Base-by-base conservation (phyloP, 371 early-diverging fungal genomes). In the Enterocytospora artemiae region DNA sequence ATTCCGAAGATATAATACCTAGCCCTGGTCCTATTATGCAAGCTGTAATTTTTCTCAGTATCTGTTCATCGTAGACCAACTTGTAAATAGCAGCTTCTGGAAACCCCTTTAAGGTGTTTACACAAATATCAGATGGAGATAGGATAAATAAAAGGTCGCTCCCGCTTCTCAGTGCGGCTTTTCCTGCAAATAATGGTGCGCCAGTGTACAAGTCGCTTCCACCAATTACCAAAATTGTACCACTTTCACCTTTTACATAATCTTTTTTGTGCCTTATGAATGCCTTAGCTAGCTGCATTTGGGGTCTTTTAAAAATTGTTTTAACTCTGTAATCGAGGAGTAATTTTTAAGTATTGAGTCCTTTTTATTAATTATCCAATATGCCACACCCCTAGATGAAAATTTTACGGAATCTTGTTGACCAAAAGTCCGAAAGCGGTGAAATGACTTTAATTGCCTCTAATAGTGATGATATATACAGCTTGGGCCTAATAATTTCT, bases 121-220 rank as follows among this genome's bases (percentile, higher is more conserved):
- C 25, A 12, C 5, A 12, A 12, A 70, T 28, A 76, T 90, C 89
- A 62, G 90, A 86, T 16, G 83, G 84, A 0, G 80, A 61, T 0
- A 83, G 84, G 33, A 95, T 80, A 67, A 90, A 87, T 27, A 86
- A 84, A 9, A 93, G 74, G 65, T 95, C 96, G 0, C 84, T 86
- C 28, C 96, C 96, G 69, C 85, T 65, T 71, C 82, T 80, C 63
- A 91, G 82, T 0, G 91, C 82, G 1, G 87, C 71, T 56, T 85
- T 84, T 0, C 82, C 86, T 7, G 86, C 86, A 77, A 88, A 94
- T 72, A 82, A 91, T 1, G 93, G 93, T 1, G 94, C 94, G 0
- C 94, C 92, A 0, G 90, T 88, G 76, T 88, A 89, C 48, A 60
- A 2, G 0, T 54, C 36, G 27, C 56, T 60, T 25, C 76, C 76